Percentiles rank a stretch among this genome's conserved stretches.
Conservation (phyloP, 305 asterid genomes). For the Rubia tinctorum region DNA sequence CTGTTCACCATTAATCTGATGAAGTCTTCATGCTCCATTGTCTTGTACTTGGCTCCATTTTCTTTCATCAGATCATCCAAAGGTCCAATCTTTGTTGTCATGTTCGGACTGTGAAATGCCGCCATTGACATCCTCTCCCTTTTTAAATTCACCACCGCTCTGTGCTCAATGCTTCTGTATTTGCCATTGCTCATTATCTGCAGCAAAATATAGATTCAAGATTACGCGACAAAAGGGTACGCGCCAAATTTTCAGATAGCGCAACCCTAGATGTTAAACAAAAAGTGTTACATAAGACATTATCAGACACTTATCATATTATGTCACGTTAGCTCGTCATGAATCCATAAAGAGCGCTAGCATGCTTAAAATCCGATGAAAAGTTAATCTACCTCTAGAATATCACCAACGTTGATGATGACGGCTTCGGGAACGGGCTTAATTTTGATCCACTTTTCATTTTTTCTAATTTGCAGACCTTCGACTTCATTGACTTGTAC, state of each 20-base stretch:
- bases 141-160: conserved; percentile 30
- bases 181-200: conserved; percentile 39
- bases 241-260: too few species aligned
- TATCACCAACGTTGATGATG: conserved; percentile 37
- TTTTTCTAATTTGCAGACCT: conserved; percentile 37
- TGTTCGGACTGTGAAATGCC: conserved; percentile 36
- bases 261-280: too few species aligned
- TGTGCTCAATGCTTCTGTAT: conserved; percentile 39
- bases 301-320: too few species aligned
- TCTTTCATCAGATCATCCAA: conserved; percentile 20
- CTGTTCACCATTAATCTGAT: conserved; percentile 24
- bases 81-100: conserved; percentile 24
- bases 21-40: conserved; percentile 24
- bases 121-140: conserved; percentile 39
- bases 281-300: too few species aligned
- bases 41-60: conserved; percentile 31
- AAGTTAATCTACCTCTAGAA: conserved; percentile 29
- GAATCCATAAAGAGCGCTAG: neutral
- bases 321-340: too few species aligned
- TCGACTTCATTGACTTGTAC: conserved; percentile 29
- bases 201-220: neutral
- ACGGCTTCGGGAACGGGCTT: conserved; percentile 34
- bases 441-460: conserved; percentile 30
- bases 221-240: too few species aligned
- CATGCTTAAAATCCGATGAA: too few species aligned